phyloP scores from a whole-genome alignment of 495 filamentous ascomycete genomes.

The Pyronema omphalodes region DNA sequence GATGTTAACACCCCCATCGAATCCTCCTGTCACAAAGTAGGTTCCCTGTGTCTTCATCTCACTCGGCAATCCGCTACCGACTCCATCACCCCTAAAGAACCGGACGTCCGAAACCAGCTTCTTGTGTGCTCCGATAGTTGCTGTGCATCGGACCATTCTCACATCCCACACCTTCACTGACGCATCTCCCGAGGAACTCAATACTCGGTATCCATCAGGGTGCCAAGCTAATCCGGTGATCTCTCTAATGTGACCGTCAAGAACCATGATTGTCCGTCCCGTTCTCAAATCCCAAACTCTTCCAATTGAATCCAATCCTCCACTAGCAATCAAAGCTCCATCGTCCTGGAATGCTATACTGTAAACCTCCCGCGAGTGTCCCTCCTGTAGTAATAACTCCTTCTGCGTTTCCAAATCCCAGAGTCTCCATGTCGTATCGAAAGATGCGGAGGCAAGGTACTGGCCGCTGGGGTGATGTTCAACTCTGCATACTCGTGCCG shows the following conservation, averaged over 20 bases:
- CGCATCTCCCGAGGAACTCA: constrained; percentile 82
- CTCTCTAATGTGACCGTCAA: constrained; percentile 69
- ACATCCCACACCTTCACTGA: constrained; percentile 98
- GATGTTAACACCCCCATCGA: constrained; percentile 89
- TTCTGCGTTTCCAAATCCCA: constrained; percentile 81
- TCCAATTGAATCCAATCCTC: constrained; percentile 81
- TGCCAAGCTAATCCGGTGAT: constrained; percentile 89
- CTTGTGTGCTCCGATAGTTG: constrained; percentile 76
- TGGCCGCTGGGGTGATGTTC: constrained; percentile 87
- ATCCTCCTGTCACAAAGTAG: constrained; percentile 77
- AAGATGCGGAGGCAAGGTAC: constrained; percentile 83
- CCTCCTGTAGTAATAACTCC: constrained; percentile 81
- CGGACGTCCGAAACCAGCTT: constrained; percentile 81
- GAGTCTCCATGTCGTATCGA: constrained; percentile 90
- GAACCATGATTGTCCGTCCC: constrained; percentile 84
- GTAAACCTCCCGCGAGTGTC: constrained; percentile 83
- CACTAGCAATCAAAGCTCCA: constrained; percentile 75
- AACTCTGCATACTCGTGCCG: constrained; percentile 68
- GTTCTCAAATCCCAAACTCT: constrained; percentile 94
- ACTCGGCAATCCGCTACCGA: constrained; percentile 35
- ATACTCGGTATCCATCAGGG: constrained; percentile 68
- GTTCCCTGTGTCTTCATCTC: constrained; percentile 53
- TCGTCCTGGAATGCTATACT: constrained; percentile 75
- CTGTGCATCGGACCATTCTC: constrained; percentile 63
- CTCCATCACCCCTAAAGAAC: constrained; percentile 74